Base-by-base conservation (phyloP, 208 protist genomes). In the Leishmania tarentolae region DNA sequence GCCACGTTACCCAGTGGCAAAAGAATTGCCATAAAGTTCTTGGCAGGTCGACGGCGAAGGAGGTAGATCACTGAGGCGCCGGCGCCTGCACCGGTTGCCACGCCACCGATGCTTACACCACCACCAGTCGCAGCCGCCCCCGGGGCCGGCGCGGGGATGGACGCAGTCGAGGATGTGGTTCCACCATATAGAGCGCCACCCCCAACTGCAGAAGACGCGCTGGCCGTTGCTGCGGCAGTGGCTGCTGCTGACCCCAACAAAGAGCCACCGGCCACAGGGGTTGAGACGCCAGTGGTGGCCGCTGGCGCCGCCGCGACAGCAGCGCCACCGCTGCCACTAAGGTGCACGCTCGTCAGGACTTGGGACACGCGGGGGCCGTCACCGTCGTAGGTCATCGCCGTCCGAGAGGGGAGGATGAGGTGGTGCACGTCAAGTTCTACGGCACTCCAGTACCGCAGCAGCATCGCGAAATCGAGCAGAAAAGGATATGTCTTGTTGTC, bases 1-100 rank as follows among this genome's bases (percentile, higher is more conserved):
- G 90, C 76, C 13, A 92, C 82, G 15, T 83, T 73, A 46, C 91
- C 91, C 61, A 83, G 80, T 2, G 91, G 91, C 56, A 91, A 80
- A 37, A 94, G 80, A 9, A 89, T n/a, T 56, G 91, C 91, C n/a
- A 77, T 46, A 69, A 92, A 92, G 82, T 31, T 46, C 24, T 61
- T 82, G 63, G 71, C 69, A 8, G 75, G 73, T 56, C 78, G 83
- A 28, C 68, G 83, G 42, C 69, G 76, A 35, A 76, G 73, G 13
- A 75, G 75, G 75, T 80, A 86, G 31, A 59, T 52, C 9, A 28
- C 74, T 47, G 74, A 65, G 21, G 35, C 37, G 2, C 56, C 56
- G 24, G 52, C 53, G 13, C 19, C 50, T n/a, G 52, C 37, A 40
- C 74, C 37, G 24, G 40, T 15, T 61, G 52, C 72, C 52, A 63